These are phyloP conservation scores for Cnidoscolus chayamansa DNA, from an alignment of 441 rosid genomes.

Conservation along the genomic window DNA sequence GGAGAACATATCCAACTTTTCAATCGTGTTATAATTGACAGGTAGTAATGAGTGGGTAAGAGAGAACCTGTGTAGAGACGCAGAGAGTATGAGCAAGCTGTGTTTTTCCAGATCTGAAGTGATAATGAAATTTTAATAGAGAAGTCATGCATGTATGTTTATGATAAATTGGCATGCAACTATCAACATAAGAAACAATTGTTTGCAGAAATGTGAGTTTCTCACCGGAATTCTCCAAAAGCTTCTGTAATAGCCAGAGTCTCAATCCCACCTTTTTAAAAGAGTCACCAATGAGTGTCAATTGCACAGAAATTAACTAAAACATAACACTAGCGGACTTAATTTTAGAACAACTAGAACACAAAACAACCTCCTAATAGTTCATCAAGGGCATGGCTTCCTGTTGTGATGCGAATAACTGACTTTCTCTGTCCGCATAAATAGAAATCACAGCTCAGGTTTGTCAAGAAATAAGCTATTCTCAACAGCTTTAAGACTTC, in stretches of 20 bases:
- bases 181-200: not conserved
- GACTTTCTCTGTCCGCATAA: constrained; percentile 51
- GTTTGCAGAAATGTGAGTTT: constrained; percentile 12
- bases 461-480: not conserved
- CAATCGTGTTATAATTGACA: constrained; percentile 5
- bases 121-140: constrained; percentile 4
- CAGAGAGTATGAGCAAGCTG: constrained; percentile 95
- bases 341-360: not conserved
- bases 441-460: constrained; percentile 11
- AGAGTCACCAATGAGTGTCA: constrained; percentile 12
- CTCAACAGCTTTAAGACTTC: not conserved
- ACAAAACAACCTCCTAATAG: constrained; percentile 62
- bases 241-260: constrained; percentile 85
- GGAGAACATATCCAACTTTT: not conserved
- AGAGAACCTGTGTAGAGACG: constrained; percentile 77
- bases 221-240: constrained; percentile 82
- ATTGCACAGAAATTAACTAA: constrained; percentile 4
- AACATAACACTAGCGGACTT: not conserved
- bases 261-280: constrained; percentile 71
- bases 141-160: constrained; percentile 1
- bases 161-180: constrained; percentile 1
- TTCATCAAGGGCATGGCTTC: constrained; percentile 89
- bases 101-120: constrained; percentile 82
- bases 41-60: constrained; percentile 7
- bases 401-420: constrained; percentile 78